Percentiles rank a stretch among this genome's conserved stretches.
Conservation (phyloP, 2,329 filamentous ascomycete genomes). For the Fusarium nurragi region DNA sequence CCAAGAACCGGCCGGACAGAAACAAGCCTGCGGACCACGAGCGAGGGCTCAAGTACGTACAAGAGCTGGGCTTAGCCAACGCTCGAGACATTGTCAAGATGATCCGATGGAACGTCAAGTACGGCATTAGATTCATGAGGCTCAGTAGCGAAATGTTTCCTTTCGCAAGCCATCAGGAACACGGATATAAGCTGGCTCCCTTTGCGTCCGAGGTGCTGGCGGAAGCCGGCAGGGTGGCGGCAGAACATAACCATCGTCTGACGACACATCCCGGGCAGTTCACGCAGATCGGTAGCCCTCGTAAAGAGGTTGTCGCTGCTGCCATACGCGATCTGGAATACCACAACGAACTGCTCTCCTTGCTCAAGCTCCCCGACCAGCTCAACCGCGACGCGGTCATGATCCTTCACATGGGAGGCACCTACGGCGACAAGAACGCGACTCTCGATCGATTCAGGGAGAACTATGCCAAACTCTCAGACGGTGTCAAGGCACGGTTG, state of each 20-base stretch:
- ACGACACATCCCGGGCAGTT: slow-evolving; percentile 94
- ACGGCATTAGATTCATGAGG: slow-evolving; percentile 90
- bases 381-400: slow-evolving; percentile 87
- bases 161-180: slow-evolving; percentile 87
- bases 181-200: slow-evolving; percentile 84
- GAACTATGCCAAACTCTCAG: slow-evolving; percentile 74
- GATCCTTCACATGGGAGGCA: slow-evolving; percentile 92
- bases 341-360: slow-evolving; percentile 83
- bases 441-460: slow-evolving; percentile 80
- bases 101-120: slow-evolving; percentile 90
- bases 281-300: slow-evolving; percentile 88
- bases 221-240: slow-evolving; percentile 79
- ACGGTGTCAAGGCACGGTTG: slow-evolving; percentile 78
- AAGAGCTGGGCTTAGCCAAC: slow-evolving; percentile 82
- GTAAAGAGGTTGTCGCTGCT: slow-evolving; percentile 77
- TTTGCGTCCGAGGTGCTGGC: slow-evolving; percentile 83
- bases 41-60: slow-evolving; percentile 76
- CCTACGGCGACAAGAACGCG: slow-evolving; percentile 85
- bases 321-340: slow-evolving; percentile 86
- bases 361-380: slow-evolving; percentile 81
- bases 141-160: slow-evolving; percentile 97
- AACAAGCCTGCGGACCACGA: slow-evolving; percentile 71
- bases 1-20: slow-evolving; percentile 86
- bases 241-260: slow-evolving; percentile 81
- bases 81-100: slow-evolving; percentile 85